Base-by-base conservation (phyloP, 2,329 filamentous ascomycete genomes). In the Fusarium heterosporum region DNA sequence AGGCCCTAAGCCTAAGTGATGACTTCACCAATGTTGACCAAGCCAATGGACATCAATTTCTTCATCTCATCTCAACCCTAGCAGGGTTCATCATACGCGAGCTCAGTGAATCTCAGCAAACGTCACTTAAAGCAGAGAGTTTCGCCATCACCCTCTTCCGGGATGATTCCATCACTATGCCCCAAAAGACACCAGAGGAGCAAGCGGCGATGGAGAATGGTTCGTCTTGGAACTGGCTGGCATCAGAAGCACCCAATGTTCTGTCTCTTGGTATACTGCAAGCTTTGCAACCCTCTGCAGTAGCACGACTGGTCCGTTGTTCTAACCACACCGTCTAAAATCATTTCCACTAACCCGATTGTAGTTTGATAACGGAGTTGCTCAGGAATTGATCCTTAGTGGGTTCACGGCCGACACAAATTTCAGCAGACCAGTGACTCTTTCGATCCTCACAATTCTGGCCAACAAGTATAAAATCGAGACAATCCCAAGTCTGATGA, bases 391-490 rank as follows among this genome's bases (percentile, higher is more conserved):
- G 45, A 55, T 80, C 10, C 49, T 77, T 6, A 73, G 74, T 34
- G 71, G 73, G 29, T 66, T 69, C 10, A 40, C 69, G n/a, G 45
- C 69, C 11, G 50, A 55, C 10, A 38, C 53, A 3, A 65, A 65
- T 8, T 59, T 68, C 26, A 66, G 68, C 34, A 61, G 71, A 66
- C 64, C 74, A 60, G 77, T 74, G 51, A 71, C 71, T 14, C 70
- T 75, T 28, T 77, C 77, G 1, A 78, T 83, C 12, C 72, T 83
- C 12, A 77, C 78, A 4, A 75, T 80, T 5, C 67, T 84, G 28
- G 77, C 80, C 47, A 84, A 84, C 69, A 84, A 83, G 62, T 78
- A 80, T 69, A 77, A 77, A 32, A 73, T 79, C 17, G 80, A 80
- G 63, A 74, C 66, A 8, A 48, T 73, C 8, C 64, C 63, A 9